These are phyloP conservation scores for Mrakiaceae sp. DNA, from an alignment of 1,284 basidiomycete genomes.

Conservation along the genomic window DNA sequence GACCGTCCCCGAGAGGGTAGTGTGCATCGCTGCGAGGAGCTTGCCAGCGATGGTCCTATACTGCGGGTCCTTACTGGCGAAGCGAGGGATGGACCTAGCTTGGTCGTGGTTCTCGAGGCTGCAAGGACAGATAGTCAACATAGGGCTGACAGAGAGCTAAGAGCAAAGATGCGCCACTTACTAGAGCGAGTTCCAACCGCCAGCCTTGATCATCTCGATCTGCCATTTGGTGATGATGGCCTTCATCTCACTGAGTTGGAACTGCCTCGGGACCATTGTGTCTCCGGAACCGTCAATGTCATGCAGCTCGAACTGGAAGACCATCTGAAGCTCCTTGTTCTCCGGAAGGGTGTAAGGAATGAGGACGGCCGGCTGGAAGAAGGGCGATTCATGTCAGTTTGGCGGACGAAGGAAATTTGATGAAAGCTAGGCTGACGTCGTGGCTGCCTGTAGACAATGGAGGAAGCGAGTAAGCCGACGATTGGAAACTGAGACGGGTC, in stretches of 20 bases:
- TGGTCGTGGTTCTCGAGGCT: constrained; percentile 44
- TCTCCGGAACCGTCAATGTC: constrained; percentile 38
- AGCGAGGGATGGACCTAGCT: constrained; percentile 51
- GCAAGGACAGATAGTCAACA: background rate
- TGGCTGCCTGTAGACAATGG: no score
- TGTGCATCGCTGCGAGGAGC: constrained; percentile 51
- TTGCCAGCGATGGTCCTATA: constrained; percentile 50
- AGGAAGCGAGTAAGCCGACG: constrained; percentile 9
- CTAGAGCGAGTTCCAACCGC: constrained; percentile 48
- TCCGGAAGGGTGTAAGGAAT: constrained; percentile 49
- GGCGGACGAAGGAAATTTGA: no score
- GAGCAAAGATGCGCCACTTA: constrained; percentile 17
- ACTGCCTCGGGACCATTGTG: constrained; percentile 40
- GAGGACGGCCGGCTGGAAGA: constrained; percentile 44
- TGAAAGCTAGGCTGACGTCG: no score
- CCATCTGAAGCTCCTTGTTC: constrained; percentile 50
- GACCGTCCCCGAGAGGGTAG: constrained; percentile 52
- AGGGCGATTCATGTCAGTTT: constrained; percentile 30
- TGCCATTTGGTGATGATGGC: constrained; percentile 52
- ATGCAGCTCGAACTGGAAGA: constrained; percentile 41
- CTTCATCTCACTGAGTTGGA: constrained; percentile 49
- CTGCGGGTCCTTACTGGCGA: constrained; percentile 48
- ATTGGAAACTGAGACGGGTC: constrained; percentile 14
- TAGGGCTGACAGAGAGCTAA: constrained; percentile 20
- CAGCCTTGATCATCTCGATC: constrained; percentile 43